Evolutionary conservation across 2,329 filamentous ascomycete species (phyloP), one percentile per base, ranked within the genome.

Genomic region (Fusarium tricinctum): DNA sequence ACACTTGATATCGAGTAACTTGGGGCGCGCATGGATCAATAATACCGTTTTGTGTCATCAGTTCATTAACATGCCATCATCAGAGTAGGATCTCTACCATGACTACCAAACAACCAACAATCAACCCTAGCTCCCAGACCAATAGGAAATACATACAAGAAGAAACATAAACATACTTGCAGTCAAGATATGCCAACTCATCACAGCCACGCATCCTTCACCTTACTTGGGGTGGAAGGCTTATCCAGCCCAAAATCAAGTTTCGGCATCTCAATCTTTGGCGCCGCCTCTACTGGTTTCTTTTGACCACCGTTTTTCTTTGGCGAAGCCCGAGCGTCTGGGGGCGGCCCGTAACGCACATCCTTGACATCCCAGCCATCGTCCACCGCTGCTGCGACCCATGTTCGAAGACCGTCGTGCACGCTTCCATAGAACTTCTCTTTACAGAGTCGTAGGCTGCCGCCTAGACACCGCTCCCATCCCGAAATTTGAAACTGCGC

Each of bases 391-490:
- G 95, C 96, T 1, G 90, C 91, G 19, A 97, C 92, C 94, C 95
- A 99, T 8, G 92, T 94, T 55, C 92, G 89, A 67, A 98, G 84
- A 3, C 91, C 93, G 72, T 95, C 93, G 77, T 99, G 96, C 6
- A 99, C 92, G 48, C 92, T 89, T 3, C 92, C 92, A 77, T 99
- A 98, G 78, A 98, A 97, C 78, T 98, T 98, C 79, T 97, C 94
- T 78, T 98, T 99, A 84, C 95, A 98, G 17, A 95, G 91, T 7
- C 96, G 89, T 66, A 98, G 82, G 59, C 90, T 95, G 22, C 88
- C 87, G 17, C 94, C 94, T 85, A 98, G 92, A 71, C 92, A 89
- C 72, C 94, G 94, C 79, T 99, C 96, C 83, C 94, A 97, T 9
- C 96, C 95, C 0, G 92, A 97, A 63, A 94, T 88, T 53, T 88